Evolutionary conservation across 768 basidiomycete species (phyloP), one percentile per base, ranked within the genome.

Genomic region (Porphyrellus cyaneotinctus): DNA sequence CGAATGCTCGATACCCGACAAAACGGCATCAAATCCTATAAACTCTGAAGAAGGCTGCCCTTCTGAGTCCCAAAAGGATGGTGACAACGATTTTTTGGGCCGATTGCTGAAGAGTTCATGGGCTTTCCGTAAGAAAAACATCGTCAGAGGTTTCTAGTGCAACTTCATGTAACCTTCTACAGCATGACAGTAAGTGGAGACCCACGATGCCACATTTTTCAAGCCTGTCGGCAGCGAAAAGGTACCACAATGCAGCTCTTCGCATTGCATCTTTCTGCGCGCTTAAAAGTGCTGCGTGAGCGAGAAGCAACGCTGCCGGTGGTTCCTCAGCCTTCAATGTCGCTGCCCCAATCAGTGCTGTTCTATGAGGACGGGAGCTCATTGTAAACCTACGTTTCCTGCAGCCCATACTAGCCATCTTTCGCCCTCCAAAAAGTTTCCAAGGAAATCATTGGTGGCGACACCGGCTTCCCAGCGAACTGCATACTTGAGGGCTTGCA

Each of bases 321-420:
- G 84, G 79, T 74, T 93, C 91, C 72, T 93, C 90, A 70, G 83
- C 80, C 89, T 92, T 76, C 64, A 63, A 49, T 56, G 38, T 47
- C 48, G 56, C 62, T 67, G 51, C 45, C 58, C 63, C 47, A 58
- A 62, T 69, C 56, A 74, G 63, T 52, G 53, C 58, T 43, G 26
- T 51, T 53, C 58, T 56, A 24, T 13, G 32, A 47, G 26, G 20
- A 22, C 22, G 6, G 9, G 28, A 30, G 37, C n/a, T 26, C 30
- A 59, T 30, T 31, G 57, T 23, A 36, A 48, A 77, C 84, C 52
- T 73, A 92, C 90, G 69, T 82, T 83, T 58, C 84, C 86, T 23
- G 91, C 88, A 37, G 91, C 90, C 83, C 83, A 88, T 17, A 90
- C 87, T 6, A 93, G 71, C 91, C 91, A 93, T 50, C 87, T 75